Conservation (phyloP, 257 asterid genomes). For the Prunella vulgaris region DNA sequence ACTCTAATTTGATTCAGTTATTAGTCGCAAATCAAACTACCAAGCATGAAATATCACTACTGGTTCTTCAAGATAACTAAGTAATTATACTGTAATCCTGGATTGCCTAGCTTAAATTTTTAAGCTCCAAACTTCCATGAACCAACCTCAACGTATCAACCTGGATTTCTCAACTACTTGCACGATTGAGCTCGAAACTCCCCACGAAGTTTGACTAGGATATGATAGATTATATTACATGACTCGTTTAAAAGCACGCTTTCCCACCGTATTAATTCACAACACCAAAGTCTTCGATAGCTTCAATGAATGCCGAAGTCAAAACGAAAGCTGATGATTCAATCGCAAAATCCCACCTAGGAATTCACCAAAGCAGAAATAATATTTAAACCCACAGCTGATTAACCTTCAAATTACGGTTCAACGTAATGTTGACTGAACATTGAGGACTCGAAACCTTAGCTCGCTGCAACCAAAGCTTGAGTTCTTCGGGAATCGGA, state of each 20-base stretch:
- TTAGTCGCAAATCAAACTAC: conserved; percentile 8
- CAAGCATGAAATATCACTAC: neutral
- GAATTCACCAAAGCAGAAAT: conserved; percentile 16
- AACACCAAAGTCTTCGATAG: conserved; percentile 25
- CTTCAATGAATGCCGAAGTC: conserved; percentile 22
- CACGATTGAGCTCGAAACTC: conserved; percentile 30
- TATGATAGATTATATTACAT: neutral
- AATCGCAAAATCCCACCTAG: conserved; percentile 27
- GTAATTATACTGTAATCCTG: neutral
- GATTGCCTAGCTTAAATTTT: conserved; percentile 12
- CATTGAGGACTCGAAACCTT: conserved; percentile 22
- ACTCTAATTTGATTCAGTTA: neutral
- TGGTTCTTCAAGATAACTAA: neutral
- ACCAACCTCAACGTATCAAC: conserved; percentile 35
- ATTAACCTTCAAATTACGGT: conserved; percentile 4
- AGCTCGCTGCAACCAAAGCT: conserved; percentile 16
- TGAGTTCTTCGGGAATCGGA: conserved; percentile 15
- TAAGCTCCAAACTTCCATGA: conserved; percentile 28
- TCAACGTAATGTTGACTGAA: neutral
- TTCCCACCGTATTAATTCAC: conserved; percentile 14
- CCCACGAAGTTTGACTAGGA: conserved; percentile 25
- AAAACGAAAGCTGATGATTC: conserved; percentile 13
- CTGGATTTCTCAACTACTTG: conserved; percentile 25
- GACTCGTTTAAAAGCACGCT: conserved; percentile 14
- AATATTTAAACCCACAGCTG: neutral